Base-by-base conservation (phyloP, 2,329 filamentous ascomycete genomes). In the Dactylellina drechsleri region DNA sequence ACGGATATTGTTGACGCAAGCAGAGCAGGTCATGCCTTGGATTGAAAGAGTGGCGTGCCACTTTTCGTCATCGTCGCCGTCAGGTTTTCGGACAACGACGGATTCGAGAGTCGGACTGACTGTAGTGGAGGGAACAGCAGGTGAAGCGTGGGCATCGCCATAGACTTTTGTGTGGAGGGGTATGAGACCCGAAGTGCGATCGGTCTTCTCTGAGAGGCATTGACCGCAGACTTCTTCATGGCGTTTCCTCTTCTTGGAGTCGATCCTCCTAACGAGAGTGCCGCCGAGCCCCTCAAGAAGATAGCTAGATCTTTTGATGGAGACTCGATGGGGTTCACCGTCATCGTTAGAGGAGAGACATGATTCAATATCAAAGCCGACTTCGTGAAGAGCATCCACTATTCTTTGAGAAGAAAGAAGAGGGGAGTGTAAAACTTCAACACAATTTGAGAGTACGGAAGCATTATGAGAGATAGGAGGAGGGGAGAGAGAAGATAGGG, bases 11-110 rank as follows among this genome's bases (percentile, higher is more conserved):
- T 89, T 89, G 62, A 85, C 85, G 79, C 91, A 93, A 12, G 89
- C 86, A 13, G 88, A 87, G 80, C 91, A 92, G 2, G 88, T 91
- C 90, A 93, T 92, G 61, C 90, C 90, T 28, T 85, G 87, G 47
- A 93, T 85, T 18, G 88, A 87, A n/a, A 89, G 77, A 0, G 83
- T 85, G 1, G 84, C 86, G 45, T 84, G 82, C 84, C 85, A 88
- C n/a, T 78, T 76, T 28, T 78, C 78, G 40, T 77, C 79, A 8
- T 81, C 76, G 16, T 47, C 43, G 10, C 31, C 31, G 6, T 36
- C 31, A 2, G 80, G 79, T 58, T 83, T 82, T 40, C 84, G 78
- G 4, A 81, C 80, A 8, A 84, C 80, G 52, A 80, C 66, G 15
- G 78, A 58, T 16, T 76, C 64, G 15, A 73, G 74, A 1, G 49